Base-by-base conservation (phyloP, 345 rosid species). In the Lumnitzera littorea region DNA sequence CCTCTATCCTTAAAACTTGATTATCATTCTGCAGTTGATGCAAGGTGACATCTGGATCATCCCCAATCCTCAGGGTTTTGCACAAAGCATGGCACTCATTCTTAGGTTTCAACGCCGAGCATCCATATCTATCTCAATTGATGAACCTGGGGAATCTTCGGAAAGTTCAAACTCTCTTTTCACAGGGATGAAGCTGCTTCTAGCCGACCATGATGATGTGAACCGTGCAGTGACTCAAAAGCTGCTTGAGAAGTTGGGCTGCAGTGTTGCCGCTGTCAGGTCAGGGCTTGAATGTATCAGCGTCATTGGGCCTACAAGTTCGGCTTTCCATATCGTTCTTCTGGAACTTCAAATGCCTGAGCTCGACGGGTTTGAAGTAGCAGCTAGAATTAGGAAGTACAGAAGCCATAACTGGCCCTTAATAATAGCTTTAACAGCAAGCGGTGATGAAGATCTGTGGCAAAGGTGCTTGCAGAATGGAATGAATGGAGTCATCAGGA, bases 331-430 rank as follows among this genome's bases (percentile, higher is more conserved):
- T 64, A 61, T 88, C 2, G 78, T 84, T 48, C 66, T 91, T 58
- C 65, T 91, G 70, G 98, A 91, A 78, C 96, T 91, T 53, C 98
- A 86, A 48, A 72, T 83, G 85, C 78, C 78, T 0, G 96, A 88
- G 64, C 58, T 82, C 81, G 91, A 91, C 61, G 95, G 96, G n/a
- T 88, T 71, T 57, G 98, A 91, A 72, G 88, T 91, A 17, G 96
- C 98, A 15, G 61, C 65, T 17, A 81, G 82, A 76, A 84, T 91
- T 3, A 72, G 89, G 43, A 91, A 80, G 60, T 79, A 67, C 67
- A 51, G 84, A 15, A 81, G 84, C 61, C 87, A 75, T 20, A 73
- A 71, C 50, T 77, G 88, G 91, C 96, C 87, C 1, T 65, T 84
- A 74, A 83, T 91, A 5, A 58, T 91, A 17, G 91, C 80, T 36